Evolutionary conservation across 148 eudicot species (phyloP).

Genomic region (Nepenthes gracilis): DNA sequence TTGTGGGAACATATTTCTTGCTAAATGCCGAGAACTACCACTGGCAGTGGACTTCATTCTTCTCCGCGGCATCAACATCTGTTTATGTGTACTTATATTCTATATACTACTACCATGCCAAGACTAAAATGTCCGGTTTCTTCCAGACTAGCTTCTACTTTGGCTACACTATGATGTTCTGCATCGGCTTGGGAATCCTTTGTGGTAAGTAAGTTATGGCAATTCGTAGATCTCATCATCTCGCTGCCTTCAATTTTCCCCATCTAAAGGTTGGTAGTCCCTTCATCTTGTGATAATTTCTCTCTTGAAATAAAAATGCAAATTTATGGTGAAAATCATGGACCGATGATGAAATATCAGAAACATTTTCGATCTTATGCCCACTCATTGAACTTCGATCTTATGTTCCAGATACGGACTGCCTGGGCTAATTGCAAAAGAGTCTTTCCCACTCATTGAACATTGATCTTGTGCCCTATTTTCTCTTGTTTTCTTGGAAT

Average conservation of each 20-base stretch:
- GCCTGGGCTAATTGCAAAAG: no score
- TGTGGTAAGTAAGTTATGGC: constrained; percentile 64
- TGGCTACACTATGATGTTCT: constrained; percentile 78
- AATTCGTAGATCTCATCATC: not conserved
- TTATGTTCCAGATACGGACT: no score
- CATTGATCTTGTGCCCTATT: not conserved
- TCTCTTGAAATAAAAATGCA: no score
- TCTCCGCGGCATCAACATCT: constrained; percentile 84
- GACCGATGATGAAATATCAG: no score
- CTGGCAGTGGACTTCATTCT: constrained; percentile 96
- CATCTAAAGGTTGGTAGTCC: no score
- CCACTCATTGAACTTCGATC: no score
- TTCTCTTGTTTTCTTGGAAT: not conserved
- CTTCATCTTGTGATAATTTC: no score
- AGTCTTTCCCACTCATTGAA: no score
- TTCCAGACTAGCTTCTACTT: constrained; percentile 99
- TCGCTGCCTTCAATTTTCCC: no score
- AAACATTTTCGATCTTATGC: no score
- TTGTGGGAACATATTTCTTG: constrained; percentile 95
- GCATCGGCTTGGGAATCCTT: constrained; percentile 76
- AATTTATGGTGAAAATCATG: no score
- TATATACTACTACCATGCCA: constrained; percentile 72
- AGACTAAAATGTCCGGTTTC: constrained; percentile 96
- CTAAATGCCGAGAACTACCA: constrained; percentile 96
- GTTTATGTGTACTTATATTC: constrained; percentile 85